Evolutionary conservation across 2,329 filamentous ascomycete species (phyloP).

Genomic region (Colletotrichum neosansevieriae): DNA sequence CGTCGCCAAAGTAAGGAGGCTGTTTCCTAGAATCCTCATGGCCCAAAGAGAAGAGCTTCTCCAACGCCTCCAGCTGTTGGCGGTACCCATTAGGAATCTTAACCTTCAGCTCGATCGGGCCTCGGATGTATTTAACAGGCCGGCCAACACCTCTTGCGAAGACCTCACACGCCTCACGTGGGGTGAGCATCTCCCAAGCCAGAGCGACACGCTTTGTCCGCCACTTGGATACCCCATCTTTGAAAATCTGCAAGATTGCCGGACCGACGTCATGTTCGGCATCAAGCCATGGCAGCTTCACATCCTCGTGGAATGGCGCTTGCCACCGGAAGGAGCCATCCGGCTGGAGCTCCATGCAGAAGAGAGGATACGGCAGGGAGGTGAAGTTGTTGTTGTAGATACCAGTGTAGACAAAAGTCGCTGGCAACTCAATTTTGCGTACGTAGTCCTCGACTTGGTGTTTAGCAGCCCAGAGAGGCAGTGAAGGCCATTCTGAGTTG

Average conservation of each 20-base stretch:
- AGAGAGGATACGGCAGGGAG: conserved; percentile 89
- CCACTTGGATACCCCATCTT: conserved; percentile 91
- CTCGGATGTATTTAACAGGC: conserved; percentile 81
- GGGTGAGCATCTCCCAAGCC: conserved; percentile 90
- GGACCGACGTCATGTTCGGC: conserved; percentile 96
- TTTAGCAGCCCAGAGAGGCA: conserved; percentile 93
- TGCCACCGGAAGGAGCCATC: conserved; percentile 94
- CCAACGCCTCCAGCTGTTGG: conserved; percentile 81
- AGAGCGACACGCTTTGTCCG: conserved; percentile 82
- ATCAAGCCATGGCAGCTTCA: conserved; percentile 93
- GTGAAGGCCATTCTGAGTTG: conserved; percentile 79
- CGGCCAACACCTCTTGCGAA: conserved; percentile 85
- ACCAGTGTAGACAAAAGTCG: conserved; percentile 95
- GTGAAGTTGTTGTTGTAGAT: conserved; percentile 99
- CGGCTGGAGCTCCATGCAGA: conserved; percentile 89
- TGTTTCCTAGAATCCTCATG: conserved; percentile 67
- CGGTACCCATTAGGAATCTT: conserved; percentile 89
- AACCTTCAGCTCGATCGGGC: conserved; percentile 85
- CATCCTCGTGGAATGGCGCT: conserved; percentile 91
- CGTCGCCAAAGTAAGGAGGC: conserved; percentile 73
- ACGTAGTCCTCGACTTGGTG: conserved; percentile 94
- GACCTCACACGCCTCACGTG: conserved; percentile 81
- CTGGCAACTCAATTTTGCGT: conserved; percentile 81
- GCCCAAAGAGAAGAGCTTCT: conserved; percentile 67
- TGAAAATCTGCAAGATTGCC: conserved; percentile 92